Evolutionary conservation across 345 rosid genomes (phyloP).

Genomic region (Kernera saxatilis): DNA sequence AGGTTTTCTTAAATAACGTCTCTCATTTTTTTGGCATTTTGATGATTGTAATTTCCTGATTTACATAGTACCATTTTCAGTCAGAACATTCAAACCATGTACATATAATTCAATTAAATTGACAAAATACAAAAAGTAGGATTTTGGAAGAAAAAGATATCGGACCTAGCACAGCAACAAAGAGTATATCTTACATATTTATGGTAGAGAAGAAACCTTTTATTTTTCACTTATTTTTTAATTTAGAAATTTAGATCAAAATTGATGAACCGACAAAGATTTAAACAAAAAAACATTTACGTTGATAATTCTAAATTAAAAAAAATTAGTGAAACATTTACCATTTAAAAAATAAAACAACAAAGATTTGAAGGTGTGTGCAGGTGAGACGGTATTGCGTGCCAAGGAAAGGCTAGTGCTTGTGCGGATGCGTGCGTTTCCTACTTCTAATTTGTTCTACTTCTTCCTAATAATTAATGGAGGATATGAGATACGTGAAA

Average conservation of each 20-base stretch:
- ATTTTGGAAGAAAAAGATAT: no score
- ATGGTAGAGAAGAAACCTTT: no score
- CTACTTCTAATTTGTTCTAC: neutral
- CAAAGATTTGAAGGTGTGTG: neutral
- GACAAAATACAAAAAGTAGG: no score
- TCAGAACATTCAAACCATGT: neutral
- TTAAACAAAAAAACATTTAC: no score
- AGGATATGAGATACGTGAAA: slow-evolving; percentile 2
- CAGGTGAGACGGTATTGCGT: neutral
- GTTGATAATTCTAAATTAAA: no score
- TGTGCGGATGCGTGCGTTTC: slow-evolving; percentile 4
- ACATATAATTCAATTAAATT: no score
- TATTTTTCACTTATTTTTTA: no score
- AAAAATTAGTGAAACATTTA: no score
- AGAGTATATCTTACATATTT: no score
- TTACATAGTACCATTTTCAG: neutral
- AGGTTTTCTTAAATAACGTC: neutral
- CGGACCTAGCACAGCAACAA: no score
- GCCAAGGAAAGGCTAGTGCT: neutral
- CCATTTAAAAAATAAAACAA: neutral
- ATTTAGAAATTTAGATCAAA: no score
- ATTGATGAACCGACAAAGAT: no score
- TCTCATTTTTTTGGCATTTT: neutral
- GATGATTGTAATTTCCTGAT: neutral
- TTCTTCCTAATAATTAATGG: neutral